phyloP scores from a whole-genome alignment of 176 grass and related monocot species.

The Microstegium vimineum region DNA sequence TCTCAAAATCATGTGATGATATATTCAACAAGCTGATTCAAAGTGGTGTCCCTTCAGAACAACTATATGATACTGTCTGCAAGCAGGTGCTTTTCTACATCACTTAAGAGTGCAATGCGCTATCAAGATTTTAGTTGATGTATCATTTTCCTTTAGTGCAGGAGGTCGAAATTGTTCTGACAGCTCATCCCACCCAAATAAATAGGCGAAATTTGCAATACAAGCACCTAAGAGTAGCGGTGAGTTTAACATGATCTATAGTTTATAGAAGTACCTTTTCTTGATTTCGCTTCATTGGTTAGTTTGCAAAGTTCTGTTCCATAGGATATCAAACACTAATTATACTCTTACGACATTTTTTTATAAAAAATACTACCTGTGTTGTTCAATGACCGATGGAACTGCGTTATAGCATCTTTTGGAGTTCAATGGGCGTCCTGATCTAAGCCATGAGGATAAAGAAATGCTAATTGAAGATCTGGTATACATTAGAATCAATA shows the following conservation, averaged over 20 bases:
- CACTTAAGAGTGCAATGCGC: neutral
- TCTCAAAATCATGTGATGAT: conserved; percentile 84
- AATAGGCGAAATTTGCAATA: conserved; percentile 90
- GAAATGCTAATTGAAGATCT: conserved; percentile 91
- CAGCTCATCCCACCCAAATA: conserved; percentile 95
- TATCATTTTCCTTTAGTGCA: neutral
- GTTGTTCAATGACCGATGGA: conserved; percentile 12
- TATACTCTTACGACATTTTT: neutral
- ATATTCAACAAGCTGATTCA: conserved; percentile 86
- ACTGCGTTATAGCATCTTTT: conserved; percentile 61
- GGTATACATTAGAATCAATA: conserved; percentile 45
- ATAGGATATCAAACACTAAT: neutral
- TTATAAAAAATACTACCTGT: neutral
- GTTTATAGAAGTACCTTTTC: neutral
- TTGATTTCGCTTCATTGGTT: neutral
- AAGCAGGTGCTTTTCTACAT: conserved; percentile 50
- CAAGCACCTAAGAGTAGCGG: conserved; percentile 86
- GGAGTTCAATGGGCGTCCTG: conserved; percentile 84
- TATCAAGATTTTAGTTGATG: neutral
- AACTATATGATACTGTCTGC: conserved; percentile 80
- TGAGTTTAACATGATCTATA: conserved; percentile 39
- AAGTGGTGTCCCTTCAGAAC: conserved; percentile 53
- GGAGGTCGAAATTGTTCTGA: conserved; percentile 97
- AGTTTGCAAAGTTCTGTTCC: neutral
- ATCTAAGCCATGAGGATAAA: conserved; percentile 89